Percentiles rank a stretch among this genome's conserved stretches.
phyloP scores from a whole-genome alignment of 345 rosid genomes.

The Salix caprea region DNA sequence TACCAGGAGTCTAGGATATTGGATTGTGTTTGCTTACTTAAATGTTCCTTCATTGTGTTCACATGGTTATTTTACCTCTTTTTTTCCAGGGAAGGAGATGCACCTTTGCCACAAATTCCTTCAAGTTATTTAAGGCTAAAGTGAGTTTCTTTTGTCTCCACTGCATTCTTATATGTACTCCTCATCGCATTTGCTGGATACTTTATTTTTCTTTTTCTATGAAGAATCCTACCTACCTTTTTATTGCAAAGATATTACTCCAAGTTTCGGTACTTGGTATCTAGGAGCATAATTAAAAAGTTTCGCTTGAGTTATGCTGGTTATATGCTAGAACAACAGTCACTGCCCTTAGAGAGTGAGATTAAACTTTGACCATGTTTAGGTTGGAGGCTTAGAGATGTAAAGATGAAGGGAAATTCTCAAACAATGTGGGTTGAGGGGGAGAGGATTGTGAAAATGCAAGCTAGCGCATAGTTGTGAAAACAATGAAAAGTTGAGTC shows the following conservation, averaged over 20 bases:
- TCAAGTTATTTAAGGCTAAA: conserved; percentile 22
- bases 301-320: neutral
- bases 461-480: too few relatives aligned
- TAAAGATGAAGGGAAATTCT: neutral
- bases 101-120: conserved; percentile 29
- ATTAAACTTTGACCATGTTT: neutral
- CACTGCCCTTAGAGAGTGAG: neutral
- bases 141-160: conserved; percentile 22
- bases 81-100: conserved; percentile 27
- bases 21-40: conserved; percentile 5
- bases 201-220: neutral
- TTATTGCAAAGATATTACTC: neutral
- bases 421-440: neutral
- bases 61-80: conserved; percentile 17
- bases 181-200: neutral
- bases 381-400: neutral
- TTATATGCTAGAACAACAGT: neutral
- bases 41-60: conserved; percentile 1
- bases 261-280: neutral
- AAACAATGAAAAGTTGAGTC: neutral
- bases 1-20: neutral
- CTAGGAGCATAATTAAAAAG: neutral
- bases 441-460: neutral
- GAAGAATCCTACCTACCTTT: neutral
- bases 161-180: neutral